Conservation (phyloP, 75 land plant species). For the Sequoia sempervirens region DNA sequence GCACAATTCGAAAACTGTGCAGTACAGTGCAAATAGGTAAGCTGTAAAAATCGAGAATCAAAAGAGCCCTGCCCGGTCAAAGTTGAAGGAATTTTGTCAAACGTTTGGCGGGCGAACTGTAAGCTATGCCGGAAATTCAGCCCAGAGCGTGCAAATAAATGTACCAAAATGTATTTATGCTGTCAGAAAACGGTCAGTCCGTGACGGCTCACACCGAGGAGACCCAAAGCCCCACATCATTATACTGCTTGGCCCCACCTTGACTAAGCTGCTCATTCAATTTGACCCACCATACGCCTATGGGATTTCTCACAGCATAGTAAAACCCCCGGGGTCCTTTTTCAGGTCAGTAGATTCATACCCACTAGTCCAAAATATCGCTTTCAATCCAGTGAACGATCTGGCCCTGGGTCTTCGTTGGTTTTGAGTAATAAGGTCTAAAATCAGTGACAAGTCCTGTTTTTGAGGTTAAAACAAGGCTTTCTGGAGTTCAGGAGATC, state of each 20-base stretch:
- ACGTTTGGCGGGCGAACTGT: neutral
- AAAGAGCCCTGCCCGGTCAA: neutral
- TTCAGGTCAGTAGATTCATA: neutral
- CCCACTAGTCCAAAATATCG: neutral
- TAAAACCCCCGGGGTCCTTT: neutral
- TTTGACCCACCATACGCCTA: neutral
- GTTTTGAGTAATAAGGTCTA: neutral
- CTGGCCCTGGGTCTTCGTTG: neutral
- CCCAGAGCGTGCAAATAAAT: neutral
- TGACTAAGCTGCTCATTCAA: neutral
- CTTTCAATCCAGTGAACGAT: neutral
- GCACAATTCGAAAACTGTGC: too few relatives aligned
- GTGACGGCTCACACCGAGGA: neutral
- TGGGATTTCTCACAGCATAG: neutral
- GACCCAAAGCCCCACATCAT: neutral
- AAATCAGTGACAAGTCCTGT: neutral
- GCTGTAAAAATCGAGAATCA: too few relatives aligned
- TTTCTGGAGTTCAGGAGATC: neutral
- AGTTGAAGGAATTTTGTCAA: neutral
- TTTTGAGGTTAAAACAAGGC: neutral
- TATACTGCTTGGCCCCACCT: neutral
- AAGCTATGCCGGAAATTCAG: neutral
- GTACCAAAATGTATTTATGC: neutral
- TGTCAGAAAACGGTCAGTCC: neutral
- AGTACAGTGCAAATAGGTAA: too few relatives aligned